Base-by-base conservation (phyloP, 441 rosid species). In the Breynia disticha region DNA sequence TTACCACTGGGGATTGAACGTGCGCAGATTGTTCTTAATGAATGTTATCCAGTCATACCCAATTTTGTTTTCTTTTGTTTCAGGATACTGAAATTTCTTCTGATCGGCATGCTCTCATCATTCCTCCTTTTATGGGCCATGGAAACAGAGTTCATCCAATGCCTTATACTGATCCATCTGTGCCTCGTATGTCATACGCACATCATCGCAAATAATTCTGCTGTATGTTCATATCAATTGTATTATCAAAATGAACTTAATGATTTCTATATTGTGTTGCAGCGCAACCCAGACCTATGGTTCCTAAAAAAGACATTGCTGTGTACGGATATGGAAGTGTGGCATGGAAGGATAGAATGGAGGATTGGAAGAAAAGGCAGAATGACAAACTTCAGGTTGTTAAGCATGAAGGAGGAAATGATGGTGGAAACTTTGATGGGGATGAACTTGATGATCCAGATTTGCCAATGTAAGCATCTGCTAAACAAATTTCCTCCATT, bases 291-390 rank as follows among this genome's bases (percentile, higher is more conserved):
- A 84, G 89, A 60, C 76, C 84, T 11, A 79, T 84, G 89, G 84
- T 68, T 61, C 87, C 86, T 28, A 69, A 78, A 57, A 82, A 82
- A 67, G 89, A 84, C 61, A 72, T 73, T 20, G 84, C 87, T 0
- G 82, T 75, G 11, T 85, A 85, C 45, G 94, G 94, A 42, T 85
- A 80, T 57, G 94, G 94, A 46, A 85, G 84, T 56, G 87, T 85
- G 4, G 94, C 94, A 0, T 85, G 94, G 94, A 85, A 85, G 54
- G 84, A 85, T 47, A 73, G 84, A 39, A 80, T 85, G 87, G 90
- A 82, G 52, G 85, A 79, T 4, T 85, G 90, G 90, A 85, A 79
- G 68, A 70, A 70, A 60, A 77, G 76, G 64, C 94, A 82, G 67
- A 75, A 57, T 12, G 93, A 79, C 41, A 84, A 71, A 28, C 79